Percentiles rank a stretch among this genome's conserved stretches.
These are phyloP conservation scores for Xylaria sp. DNA, from an alignment of 495 filamentous ascomycete genomes.

Conservation along the genomic window DNA sequence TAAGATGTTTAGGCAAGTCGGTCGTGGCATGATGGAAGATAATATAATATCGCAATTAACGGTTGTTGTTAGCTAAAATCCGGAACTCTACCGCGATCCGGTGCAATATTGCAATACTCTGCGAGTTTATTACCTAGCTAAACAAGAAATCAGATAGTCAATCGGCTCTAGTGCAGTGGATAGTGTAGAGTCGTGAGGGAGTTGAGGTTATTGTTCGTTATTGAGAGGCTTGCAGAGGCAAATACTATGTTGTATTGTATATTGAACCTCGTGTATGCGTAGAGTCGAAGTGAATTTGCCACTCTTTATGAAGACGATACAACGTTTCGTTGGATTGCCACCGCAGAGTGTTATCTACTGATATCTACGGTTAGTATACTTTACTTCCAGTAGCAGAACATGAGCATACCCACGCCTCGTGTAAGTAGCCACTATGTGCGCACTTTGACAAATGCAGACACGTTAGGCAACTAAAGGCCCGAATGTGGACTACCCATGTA, in stretches of 20 bases:
- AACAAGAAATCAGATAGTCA: not conserved
- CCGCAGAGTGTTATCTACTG: conserved; percentile 11
- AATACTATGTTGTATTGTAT: not conserved
- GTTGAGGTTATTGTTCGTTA: not conserved
- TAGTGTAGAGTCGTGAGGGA: not conserved
- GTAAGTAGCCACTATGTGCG: conserved; percentile 6
- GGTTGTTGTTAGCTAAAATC: not conserved
- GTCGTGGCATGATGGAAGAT: conserved; percentile 6
- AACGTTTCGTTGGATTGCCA: conserved; percentile 20
- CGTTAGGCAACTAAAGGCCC: conserved; percentile 24
- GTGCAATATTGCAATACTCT: not conserved
- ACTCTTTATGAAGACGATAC: conserved; percentile 13
- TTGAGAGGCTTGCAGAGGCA: not conserved
- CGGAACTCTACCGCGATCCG: not conserved
- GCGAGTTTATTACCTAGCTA: not conserved
- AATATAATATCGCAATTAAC: not conserved
- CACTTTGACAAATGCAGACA: conserved; percentile 13
- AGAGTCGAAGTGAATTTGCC: conserved; percentile 10
- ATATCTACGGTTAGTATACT: too few relatives aligned
- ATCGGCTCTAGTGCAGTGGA: not conserved
- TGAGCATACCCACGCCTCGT: not conserved
- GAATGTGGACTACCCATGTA: conserved; percentile 19
- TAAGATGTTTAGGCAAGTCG: conserved; percentile 2
- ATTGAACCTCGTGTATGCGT: conserved; percentile 14
- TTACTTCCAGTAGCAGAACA: too few relatives aligned